Conservation (phyloP, 768 basidiomycete species). For the Harrya chromipes region DNA sequence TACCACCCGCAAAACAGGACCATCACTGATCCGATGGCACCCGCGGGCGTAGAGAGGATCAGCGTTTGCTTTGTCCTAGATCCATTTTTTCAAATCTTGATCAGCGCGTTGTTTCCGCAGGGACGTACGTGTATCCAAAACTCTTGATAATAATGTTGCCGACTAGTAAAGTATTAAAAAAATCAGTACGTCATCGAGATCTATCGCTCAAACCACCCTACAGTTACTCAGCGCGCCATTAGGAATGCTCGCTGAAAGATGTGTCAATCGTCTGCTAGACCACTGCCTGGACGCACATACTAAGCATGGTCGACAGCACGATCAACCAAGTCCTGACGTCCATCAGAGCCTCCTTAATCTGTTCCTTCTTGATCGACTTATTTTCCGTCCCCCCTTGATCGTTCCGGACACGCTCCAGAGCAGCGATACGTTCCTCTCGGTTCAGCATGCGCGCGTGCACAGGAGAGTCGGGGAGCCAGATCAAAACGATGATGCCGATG, state of each 20-base stretch:
- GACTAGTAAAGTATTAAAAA: slow-evolving; percentile 34
- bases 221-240: slow-evolving; percentile 65
- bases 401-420: slow-evolving; percentile 62
- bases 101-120: not conserved
- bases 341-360: slow-evolving; percentile 52
- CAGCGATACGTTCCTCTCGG: slow-evolving; percentile 58
- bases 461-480: slow-evolving; percentile 66
- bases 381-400: slow-evolving; percentile 64
- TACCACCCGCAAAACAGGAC: slow-evolving; percentile 59
- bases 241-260: slow-evolving; percentile 54
- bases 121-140: slow-evolving; percentile 59
- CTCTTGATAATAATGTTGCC: slow-evolving; percentile 60
- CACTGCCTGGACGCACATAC: slow-evolving; percentile 34
- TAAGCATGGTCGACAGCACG: slow-evolving; percentile 54
- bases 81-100: not conserved
- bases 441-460: slow-evolving; percentile 56
- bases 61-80: slow-evolving; percentile 57
- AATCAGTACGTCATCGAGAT: not conserved
- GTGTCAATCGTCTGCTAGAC: not conserved
- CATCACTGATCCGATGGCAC: slow-evolving; percentile 46
- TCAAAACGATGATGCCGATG: slow-evolving; percentile 51
- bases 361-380: slow-evolving; percentile 55
- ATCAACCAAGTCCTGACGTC: slow-evolving; percentile 64
- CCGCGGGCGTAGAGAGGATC: slow-evolving; percentile 56
- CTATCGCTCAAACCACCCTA: slow-evolving; percentile 29